Evolutionary conservation across 2,329 filamentous ascomycete species (phyloP), one percentile per base, ranked within the genome.

Genomic region (Boeremia exigua): DNA sequence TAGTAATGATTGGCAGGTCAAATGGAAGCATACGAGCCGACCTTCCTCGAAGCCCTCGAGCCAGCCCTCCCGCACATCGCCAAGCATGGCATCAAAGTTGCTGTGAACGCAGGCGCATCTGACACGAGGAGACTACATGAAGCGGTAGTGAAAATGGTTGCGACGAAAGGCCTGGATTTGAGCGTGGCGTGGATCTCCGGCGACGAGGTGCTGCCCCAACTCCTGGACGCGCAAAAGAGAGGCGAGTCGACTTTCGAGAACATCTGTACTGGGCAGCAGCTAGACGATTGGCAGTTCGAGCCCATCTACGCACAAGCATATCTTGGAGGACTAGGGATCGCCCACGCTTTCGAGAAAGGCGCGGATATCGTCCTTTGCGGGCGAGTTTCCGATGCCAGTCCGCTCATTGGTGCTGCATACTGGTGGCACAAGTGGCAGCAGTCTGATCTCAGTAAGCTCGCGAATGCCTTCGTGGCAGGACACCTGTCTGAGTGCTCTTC

Each of bases 21-120:
- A 30, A 50, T 63, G 6, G 79, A 79, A 11, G 81, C 78, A 8
- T 84, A 83, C 56, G 81, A 84, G 57, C 73, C 77, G 1, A 80
- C 81, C 1, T 83, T 85, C 58, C 74, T 84, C 25, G 79, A 83
- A 67, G 78, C 81, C 6, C 75, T 79, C 11, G 74, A 73, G 30
- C 77, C 77, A 2, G 77, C 77, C 47, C 71, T 72, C 46, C 75
- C 56, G 2, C 32, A 68, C 44, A 69, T 75, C 28, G 67, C 68
- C 9, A 70, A 67, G 37, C 50, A 73, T 34, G 56, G 63, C 27
- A 73, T 74, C 57, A 74, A 72, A 59, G 61, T 75, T 10, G 70
- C 70, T 0, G 68, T 72, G 45, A 75, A 75, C 52, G 71, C 72
- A 2, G 73, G 72, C 11, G 72, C 71, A 2, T 58, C 66, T 0